Percentiles rank a stretch among this genome's conserved stretches.
Evolutionary conservation across 805 yeast genomes (phyloP).

Genomic region (Komagataella mondaviorum): DNA sequence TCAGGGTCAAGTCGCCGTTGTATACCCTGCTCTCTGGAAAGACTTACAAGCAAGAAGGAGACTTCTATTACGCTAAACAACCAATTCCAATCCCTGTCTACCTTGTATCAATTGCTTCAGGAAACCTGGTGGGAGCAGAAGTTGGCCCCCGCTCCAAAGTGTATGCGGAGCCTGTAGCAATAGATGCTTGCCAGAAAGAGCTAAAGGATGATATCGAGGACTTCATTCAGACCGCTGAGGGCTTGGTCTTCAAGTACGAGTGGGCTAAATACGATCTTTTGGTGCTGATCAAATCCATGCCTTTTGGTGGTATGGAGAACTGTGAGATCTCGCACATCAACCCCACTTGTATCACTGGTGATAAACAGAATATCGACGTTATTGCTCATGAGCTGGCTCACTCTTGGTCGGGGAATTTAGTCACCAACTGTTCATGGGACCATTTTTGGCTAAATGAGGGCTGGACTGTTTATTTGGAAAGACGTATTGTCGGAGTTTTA

Average conservation of each 20-base stretch:
- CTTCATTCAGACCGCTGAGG: constrained; percentile 69
- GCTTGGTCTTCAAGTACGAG: constrained; percentile 63
- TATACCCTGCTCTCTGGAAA: constrained; percentile 67
- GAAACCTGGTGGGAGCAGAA: constrained; percentile 50
- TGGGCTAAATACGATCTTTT: constrained; percentile 78
- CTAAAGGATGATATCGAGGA: constrained; percentile 71
- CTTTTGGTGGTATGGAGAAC: constrained; percentile 94
- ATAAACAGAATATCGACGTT: constrained; percentile 76
- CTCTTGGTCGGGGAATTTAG: constrained; percentile 86
- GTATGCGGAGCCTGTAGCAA: constrained; percentile 60
- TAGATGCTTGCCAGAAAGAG: constrained; percentile 63
- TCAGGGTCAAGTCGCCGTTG: constrained; percentile 45
- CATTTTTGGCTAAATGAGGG: constrained; percentile 95
- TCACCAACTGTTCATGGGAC: constrained; percentile 85
- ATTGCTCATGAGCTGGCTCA: constrained; percentile 91
- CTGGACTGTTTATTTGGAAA: constrained; percentile 87
- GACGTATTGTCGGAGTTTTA: constrained; percentile 66
- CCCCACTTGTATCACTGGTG: constrained; percentile 77
- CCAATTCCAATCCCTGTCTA: constrained; percentile 79
- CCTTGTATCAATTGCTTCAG: constrained; percentile 74
- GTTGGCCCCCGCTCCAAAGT: constrained; percentile 85
- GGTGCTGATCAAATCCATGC: constrained; percentile 64
- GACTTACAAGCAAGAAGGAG: constrained; percentile 18
- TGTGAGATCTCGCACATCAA: constrained; percentile 87
- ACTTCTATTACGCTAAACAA: constrained; percentile 43